Evolutionary conservation across 1,284 basidiomycete species (phyloP).

Genomic region (Sanguinoderma infundibulare): DNA sequence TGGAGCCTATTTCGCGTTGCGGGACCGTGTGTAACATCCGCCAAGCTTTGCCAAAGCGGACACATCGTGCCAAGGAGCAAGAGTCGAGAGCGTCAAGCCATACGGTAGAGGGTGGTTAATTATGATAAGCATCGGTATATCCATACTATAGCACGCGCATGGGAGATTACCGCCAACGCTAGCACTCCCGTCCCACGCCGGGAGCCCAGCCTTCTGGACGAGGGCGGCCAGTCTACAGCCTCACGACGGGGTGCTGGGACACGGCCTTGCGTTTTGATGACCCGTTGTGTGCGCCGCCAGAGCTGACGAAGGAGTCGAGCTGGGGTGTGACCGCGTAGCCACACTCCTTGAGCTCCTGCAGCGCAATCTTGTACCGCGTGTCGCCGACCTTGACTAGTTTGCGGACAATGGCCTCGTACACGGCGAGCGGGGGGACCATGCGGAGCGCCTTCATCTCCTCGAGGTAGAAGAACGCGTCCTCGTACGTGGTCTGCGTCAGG

Average conservation of each 20-base stretch:
- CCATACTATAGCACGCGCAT: slow-evolving; percentile 1
- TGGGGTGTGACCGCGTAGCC: slow-evolving; percentile 43
- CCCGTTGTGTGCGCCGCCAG: slow-evolving; percentile 30
- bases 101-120: slow-evolving; percentile 1
- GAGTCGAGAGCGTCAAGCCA: not conserved
- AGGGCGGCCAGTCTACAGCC: slow-evolving; percentile 6
- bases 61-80: not conserved
- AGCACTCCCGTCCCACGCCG: not conserved
- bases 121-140: slow-evolving; percentile 16
- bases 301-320: slow-evolving; percentile 41
- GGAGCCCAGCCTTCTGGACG: no score
- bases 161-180: not conserved
- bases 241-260: slow-evolving; percentile 1
- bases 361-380: slow-evolving; percentile 64
- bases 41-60: not conserved
- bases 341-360: slow-evolving; percentile 70
- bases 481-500: slow-evolving; percentile 73
- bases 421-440: slow-evolving; percentile 52
- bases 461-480: slow-evolving; percentile 87
- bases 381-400: slow-evolving; percentile 65
- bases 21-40: not conserved
- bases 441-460: slow-evolving; percentile 82
- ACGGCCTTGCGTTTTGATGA: not conserved
- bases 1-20: not conserved
- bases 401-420: slow-evolving; percentile 68